phyloP scores from a whole-genome alignment of 257 asterid genomes.

The Solanum corneliomulleri region DNA sequence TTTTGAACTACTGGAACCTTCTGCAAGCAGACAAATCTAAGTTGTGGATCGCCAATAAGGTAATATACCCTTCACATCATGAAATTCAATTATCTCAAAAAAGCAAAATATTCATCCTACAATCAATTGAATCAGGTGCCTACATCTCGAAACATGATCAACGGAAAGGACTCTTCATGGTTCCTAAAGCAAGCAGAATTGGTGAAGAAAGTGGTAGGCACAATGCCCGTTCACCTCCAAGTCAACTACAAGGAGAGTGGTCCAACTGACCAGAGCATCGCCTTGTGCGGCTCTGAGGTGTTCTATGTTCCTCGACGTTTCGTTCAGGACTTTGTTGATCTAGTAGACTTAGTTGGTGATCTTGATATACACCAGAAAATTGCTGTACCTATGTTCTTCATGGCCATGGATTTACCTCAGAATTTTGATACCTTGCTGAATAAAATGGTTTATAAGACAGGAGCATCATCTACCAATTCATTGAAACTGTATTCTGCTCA shows the following conservation, averaged over 20 bases:
- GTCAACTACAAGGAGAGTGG: slow-evolving; percentile 33
- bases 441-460: slow-evolving; percentile 5
- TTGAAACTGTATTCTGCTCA: slow-evolving; percentile 9
- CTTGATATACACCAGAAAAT: slow-evolving; percentile 33
- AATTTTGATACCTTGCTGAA: slow-evolving; percentile 26
- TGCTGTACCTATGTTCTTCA: slow-evolving; percentile 34
- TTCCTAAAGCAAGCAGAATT: slow-evolving; percentile 25
- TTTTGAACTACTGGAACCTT: slow-evolving; percentile 37
- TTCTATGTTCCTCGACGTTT: slow-evolving; percentile 22
- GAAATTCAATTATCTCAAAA: not conserved
- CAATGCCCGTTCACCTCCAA: slow-evolving; percentile 41
- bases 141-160: slow-evolving; percentile 4
- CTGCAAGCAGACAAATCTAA: slow-evolving; percentile 30
- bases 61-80: not conserved
- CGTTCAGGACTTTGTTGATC: slow-evolving; percentile 27
- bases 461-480: not conserved
- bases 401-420: slow-evolving; percentile 35
- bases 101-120: not conserved
- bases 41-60: slow-evolving; percentile 42
- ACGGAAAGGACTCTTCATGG: slow-evolving; percentile 15
- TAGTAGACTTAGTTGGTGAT: slow-evolving; percentile 28
- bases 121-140: slow-evolving; percentile 12
- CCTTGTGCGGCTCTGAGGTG: slow-evolving; percentile 29
- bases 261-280: slow-evolving; percentile 24
- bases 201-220: slow-evolving; percentile 23